Percentiles rank a stretch among this genome's conserved stretches.
Evolutionary conservation across 2,329 filamentous ascomycete genomes (phyloP).

Genomic region (Alternaria rosae): DNA sequence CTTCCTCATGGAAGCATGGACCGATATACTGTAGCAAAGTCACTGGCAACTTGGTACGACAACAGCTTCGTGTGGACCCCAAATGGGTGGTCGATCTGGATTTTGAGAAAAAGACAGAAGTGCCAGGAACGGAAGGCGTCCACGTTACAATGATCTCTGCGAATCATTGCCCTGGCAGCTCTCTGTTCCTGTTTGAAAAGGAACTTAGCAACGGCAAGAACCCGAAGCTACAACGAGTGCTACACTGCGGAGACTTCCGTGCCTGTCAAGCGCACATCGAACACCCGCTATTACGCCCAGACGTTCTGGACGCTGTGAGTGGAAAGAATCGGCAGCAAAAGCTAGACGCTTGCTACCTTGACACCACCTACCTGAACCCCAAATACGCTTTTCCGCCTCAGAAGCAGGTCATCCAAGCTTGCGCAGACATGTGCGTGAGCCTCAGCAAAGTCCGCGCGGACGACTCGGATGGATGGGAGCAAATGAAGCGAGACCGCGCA

Average conservation of each 20-base stretch:
- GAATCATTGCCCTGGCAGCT: slow-evolving; percentile 96
- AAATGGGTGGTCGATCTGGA: slow-evolving; percentile 86
- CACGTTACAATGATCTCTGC: slow-evolving; percentile 93
- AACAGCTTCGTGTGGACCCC: slow-evolving; percentile 83
- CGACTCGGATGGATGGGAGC: slow-evolving; percentile 63
- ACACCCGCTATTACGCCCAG: slow-evolving; percentile 81
- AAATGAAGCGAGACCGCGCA: slow-evolving; percentile 62
- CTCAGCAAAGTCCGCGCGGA: slow-evolving; percentile 72
- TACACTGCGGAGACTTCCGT: slow-evolving; percentile 96
- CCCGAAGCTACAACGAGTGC: slow-evolving; percentile 74
- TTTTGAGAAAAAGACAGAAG: slow-evolving; percentile 79
- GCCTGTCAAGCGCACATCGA: slow-evolving; percentile 84
- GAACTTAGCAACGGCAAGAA: slow-evolving; percentile 66
- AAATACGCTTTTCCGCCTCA: slow-evolving; percentile 95
- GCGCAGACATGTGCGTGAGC: slow-evolving; percentile 84
- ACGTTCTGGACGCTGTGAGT: slow-evolving; percentile 72
- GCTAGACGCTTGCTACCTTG: slow-evolving; percentile 94
- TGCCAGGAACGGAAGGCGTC: slow-evolving; percentile 83
- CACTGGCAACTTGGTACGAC: slow-evolving; percentile 86
- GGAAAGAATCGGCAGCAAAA: slow-evolving; percentile 80
- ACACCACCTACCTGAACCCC: slow-evolving; percentile 95
- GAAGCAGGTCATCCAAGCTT: slow-evolving; percentile 84
- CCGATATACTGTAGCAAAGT: slow-evolving; percentile 96
- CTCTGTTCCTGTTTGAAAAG: slow-evolving; percentile 92
- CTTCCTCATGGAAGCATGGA: slow-evolving; percentile 86